Evolutionary conservation across 176 grass and related monocot genomes (phyloP), one percentile per base, ranked within the genome.

Genomic region (Lolium multiflorum): DNA sequence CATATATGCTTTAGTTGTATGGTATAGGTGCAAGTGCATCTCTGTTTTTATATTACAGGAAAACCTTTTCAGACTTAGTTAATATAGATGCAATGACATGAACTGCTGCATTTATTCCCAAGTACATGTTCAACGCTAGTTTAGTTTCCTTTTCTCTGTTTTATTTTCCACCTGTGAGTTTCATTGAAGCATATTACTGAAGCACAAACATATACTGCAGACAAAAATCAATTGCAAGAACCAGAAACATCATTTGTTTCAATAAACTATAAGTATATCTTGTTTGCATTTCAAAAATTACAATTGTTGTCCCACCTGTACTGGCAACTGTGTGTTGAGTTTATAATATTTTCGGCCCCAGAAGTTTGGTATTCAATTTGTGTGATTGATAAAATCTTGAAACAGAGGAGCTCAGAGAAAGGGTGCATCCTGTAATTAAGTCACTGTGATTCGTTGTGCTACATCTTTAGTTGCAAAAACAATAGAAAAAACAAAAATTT

Each of bases 1-100:
- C 6, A 25, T 82, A 63, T 43, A 22, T 70, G 38, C 9, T 39
- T 56, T 35, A 73, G 2, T 66, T 87, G 57, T 51, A 5, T 76
- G 76, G 41, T 76, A 80, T 50, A 44, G 48, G 50, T 35, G 31
- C 28, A 28, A 28, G 6, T 68, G 66, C 83, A 28, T 24, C 68
- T 58, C 58, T 84, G 58, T 58, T 78, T 77, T 56, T 64, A 56
- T 61, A 76, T 83, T 78, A 52, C 12, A 67, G 12, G 24, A 18
- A 51, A 67, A 17, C 44, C 18, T 87, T 81, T 83, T 56, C 25
- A 38, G 12, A 58, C 3, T 51, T 60, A 11, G 20, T 43, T 82
- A 58, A 67, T 69, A 35, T 12, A n/a, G n/a, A 84, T 14, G 37
- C 78, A 81, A 76, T 76, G 39, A 3, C 38, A 22, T n/a, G 4